Evolutionary conservation across 108 stramenopile genomes (phyloP).

Genomic region (Cyclotella distinguenda): DNA sequence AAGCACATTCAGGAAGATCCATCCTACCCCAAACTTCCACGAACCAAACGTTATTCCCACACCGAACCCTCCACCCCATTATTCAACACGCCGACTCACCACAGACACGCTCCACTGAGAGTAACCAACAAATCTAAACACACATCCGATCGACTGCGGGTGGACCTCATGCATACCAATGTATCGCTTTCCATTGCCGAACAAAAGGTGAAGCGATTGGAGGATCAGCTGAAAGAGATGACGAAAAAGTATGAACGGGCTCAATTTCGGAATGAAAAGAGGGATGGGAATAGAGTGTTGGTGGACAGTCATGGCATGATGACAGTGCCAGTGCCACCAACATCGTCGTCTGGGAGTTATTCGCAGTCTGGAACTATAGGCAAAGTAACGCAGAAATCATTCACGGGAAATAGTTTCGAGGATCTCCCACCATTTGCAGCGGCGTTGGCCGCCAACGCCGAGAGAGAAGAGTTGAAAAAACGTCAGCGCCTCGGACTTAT

Average conservation of each 20-base stretch:
- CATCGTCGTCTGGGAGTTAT: not conserved
- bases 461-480: slow-evolving; percentile 25
- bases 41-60: not conserved
- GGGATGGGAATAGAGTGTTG: not conserved
- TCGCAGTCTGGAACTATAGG: not conserved
- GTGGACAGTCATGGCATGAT: no score
- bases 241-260: slow-evolving; percentile 15
- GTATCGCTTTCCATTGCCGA: slow-evolving; percentile 16
- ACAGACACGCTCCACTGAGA: slow-evolving; percentile 1
- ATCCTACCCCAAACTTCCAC: not conserved
- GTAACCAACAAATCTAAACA: not conserved
- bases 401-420: slow-evolving; percentile 22
- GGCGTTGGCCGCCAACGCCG: slow-evolving; percentile 33
- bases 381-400: not conserved
- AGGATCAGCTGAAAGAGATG: slow-evolving; percentile 23
- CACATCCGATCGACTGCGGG: slow-evolving; percentile 8
- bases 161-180: slow-evolving; percentile 24
- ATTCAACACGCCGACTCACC: not conserved
- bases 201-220: slow-evolving; percentile 9
- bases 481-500: slow-evolving; percentile 5
- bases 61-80: not conserved
- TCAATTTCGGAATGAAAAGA: not conserved
- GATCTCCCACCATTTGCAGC: slow-evolving; percentile 33
- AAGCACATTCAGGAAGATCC: not conserved
- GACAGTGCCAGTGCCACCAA: not conserved